Evolutionary conservation across 1,284 basidiomycete species (phyloP), one percentile per base, ranked within the genome.

Genomic region (Amylostereum areolatum): DNA sequence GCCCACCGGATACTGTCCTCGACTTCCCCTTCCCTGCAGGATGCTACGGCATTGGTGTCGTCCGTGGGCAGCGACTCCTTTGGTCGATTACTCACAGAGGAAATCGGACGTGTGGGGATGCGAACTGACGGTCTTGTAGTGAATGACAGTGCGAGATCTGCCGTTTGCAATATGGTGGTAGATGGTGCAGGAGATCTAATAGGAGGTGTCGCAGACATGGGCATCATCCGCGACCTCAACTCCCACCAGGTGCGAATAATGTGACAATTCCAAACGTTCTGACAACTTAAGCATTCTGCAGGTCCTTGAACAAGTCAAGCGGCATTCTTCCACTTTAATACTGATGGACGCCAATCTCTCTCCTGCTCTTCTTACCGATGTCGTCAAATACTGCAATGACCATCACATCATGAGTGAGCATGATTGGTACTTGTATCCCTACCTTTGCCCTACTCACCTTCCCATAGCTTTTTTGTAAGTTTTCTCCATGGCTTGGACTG

Each of bases 201-300:
- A 2, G 80, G 80, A 18, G 97, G 97, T 5, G 81, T 98, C 4
- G 92, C 95, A 4, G 95, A 97, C 64, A 97, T 98, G 90, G 78
- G 74, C 36, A 84, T 93, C 37, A 79, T 83, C 6, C 70, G 80
- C 47, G 62, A 67, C 1, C 62, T 92, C 40, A 63, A 71, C 34
- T 65, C 65, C 18, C 62, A 75, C 24, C 62, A 66, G 59, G 86
- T 88, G 60, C 53, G 69, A 57, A 48, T 18, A 46, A 31, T 53
- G 34, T 46, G 27, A 40, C 48, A 35, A 30, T 25, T 51, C 36
- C 6, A 33, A 12, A 52, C 34, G 29, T 18, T 9, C 31, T 30
- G 11, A 45, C 7, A 33, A 18, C 12, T n/a, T 46, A 3, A 11
- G 7, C 18, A 37, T 27, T 37, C n/a, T 25, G 5, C 54, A 80